Conservation (phyloP, 352 stramenopile genomes). For the Globisporangium megalacanthum region DNA sequence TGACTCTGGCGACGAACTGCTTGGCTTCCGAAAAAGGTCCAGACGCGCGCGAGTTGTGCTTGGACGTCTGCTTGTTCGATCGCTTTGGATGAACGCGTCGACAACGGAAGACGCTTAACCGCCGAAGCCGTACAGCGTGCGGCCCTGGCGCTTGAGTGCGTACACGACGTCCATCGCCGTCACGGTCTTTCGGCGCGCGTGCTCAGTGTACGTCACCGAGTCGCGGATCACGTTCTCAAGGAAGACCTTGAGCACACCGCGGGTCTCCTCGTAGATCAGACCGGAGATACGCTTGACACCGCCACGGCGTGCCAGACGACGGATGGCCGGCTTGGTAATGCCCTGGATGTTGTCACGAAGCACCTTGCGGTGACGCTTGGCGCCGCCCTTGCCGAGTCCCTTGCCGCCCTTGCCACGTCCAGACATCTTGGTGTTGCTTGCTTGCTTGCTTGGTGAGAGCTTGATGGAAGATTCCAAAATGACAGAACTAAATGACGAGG, state of each 20-base stretch:
- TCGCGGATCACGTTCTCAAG: slow-evolving; percentile 98
- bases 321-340: slow-evolving; percentile 94
- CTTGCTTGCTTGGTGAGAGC: no score
- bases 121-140: slow-evolving; percentile 94
- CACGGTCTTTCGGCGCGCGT: slow-evolving; percentile 95
- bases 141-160: slow-evolving; percentile 96
- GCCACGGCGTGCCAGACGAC: slow-evolving; percentile 96
- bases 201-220: slow-evolving; percentile 95
- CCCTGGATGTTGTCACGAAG: slow-evolving; percentile 91
- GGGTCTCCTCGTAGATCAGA: slow-evolving; percentile 98
- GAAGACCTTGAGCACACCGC: slow-evolving; percentile 98
- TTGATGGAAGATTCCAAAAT: no score
- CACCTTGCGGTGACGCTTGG: slow-evolving; percentile 86
- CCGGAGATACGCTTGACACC: slow-evolving; percentile 98
- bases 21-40: no score
- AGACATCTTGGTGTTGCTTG: slow-evolving; percentile 55
- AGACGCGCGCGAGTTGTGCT: no score
- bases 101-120: no score
- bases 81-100: no score
- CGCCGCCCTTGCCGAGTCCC: slow-evolving; percentile 77
- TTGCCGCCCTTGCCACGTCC: slow-evolving; percentile 80
- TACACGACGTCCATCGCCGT: slow-evolving; percentile 98
- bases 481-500: no score
- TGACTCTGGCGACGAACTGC: no score
- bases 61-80: no score